Conservation (phyloP, 2,329 filamentous ascomycete species). For the Nectriaceae sp. region DNA sequence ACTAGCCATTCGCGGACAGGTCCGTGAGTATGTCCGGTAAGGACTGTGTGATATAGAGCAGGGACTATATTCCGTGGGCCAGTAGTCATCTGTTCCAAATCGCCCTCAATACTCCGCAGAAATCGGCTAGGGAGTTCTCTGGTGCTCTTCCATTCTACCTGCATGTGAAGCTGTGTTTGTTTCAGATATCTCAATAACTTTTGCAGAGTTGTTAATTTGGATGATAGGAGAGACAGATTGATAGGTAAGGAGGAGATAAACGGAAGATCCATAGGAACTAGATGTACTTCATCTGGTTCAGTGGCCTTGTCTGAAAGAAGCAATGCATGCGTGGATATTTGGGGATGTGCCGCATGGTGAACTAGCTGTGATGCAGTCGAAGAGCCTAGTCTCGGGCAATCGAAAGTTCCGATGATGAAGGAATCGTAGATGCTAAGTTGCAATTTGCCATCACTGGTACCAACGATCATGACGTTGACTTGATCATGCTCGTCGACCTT, state of each 20-base stretch:
- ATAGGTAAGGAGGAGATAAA: constrained; percentile 79
- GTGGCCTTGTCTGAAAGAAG: constrained; percentile 50
- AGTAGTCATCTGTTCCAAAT: constrained; percentile 61
- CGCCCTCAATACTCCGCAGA: constrained; percentile 74
- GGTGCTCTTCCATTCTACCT: constrained; percentile 79
- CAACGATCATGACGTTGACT: constrained; percentile 79
- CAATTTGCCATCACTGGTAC: constrained; percentile 69
- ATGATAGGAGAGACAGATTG: constrained; percentile 80
- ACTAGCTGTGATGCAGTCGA: constrained; percentile 39
- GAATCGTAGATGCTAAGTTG: constrained; percentile 85
- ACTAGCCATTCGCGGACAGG: constrained; percentile 85
- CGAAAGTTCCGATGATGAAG: constrained; percentile 73
- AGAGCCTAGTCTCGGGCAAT: constrained; percentile 42
- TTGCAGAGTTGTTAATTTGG: constrained; percentile 84
- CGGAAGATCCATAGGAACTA: constrained; percentile 80
- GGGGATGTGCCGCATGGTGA: constrained; percentile 70
- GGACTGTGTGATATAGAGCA: constrained; percentile 79
- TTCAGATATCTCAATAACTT: constrained; percentile 84
- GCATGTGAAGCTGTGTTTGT: constrained; percentile 77
- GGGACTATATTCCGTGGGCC: constrained; percentile 66
- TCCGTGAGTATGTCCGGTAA: constrained; percentile 78
- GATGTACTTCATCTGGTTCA: constrained; percentile 40
- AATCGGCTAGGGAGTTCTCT: constrained; percentile 80
- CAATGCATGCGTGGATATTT: constrained; percentile 75
- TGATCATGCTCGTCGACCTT: constrained; percentile 67